A percentile compares a stretch with the other conserved stretches of the same genome.
These are phyloP conservation scores for Arthrobotrys conoides DNA, from an alignment of 2,329 filamentous ascomycete species.

Conservation along the genomic window DNA sequence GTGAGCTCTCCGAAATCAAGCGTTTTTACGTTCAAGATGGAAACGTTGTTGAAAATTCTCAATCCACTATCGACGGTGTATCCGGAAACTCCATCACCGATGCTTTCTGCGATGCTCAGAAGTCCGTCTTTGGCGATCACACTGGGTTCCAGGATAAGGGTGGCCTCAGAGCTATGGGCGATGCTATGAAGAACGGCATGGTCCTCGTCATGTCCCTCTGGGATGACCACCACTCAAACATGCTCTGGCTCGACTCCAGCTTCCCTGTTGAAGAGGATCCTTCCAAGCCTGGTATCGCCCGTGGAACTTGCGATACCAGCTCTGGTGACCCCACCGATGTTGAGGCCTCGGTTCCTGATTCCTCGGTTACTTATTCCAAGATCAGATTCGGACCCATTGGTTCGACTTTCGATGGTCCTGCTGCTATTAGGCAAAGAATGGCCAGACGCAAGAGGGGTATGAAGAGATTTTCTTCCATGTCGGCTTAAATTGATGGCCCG, in stretches of 20 bases:
- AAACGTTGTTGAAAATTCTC: constrained; percentile 66
- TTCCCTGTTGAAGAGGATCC: constrained; percentile 68
- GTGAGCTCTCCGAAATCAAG: constrained; percentile 65
- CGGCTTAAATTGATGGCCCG: constrained; percentile 4
- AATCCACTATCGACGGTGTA: constrained; percentile 67
- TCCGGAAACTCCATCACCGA: constrained; percentile 66
- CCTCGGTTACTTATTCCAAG: constrained; percentile 74
- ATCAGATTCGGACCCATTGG: constrained; percentile 74
- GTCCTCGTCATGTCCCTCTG: constrained; percentile 65
- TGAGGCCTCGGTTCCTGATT: constrained; percentile 69
- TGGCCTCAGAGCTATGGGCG: constrained; percentile 57
- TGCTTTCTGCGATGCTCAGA: constrained; percentile 55
- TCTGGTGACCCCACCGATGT: constrained; percentile 72
- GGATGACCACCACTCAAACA: constrained; percentile 73
- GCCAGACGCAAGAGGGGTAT: constrained; percentile 49
- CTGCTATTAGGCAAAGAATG: constrained; percentile 56
- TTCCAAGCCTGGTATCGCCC: constrained; percentile 70
- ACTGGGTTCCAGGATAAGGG: constrained; percentile 59
- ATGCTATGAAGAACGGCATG: constrained; percentile 60
- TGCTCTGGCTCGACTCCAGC: constrained; percentile 75
- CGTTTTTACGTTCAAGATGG: constrained; percentile 67
- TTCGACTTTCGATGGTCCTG: constrained; percentile 68
- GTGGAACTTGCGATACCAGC: constrained; percentile 72
- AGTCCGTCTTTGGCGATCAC: constrained; percentile 51
- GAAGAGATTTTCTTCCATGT: constrained; percentile 47